Base-by-base conservation (phyloP, 257 asterid species). In the Plantago elongata region DNA sequence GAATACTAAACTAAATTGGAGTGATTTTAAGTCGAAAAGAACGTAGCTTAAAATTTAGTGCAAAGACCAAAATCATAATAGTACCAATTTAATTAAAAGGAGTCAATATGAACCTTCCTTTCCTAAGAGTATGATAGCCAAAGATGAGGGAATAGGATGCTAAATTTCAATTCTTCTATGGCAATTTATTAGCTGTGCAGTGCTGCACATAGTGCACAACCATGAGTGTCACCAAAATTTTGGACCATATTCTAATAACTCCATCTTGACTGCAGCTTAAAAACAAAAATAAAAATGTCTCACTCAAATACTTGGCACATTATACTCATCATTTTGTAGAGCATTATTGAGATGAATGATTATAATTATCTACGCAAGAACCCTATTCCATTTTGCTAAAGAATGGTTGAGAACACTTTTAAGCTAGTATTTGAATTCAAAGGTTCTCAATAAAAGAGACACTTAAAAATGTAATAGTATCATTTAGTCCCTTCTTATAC, bases 341-440 rank as follows among this genome's bases (percentile, higher is more conserved):
- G 59, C 59, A 54, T 54, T 54, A 54, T 54, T 14, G 29, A 54
- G 13, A 3, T 13, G 60, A 38, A 55, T 74, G 48, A 62, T 74
- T 59, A 55, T 74, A 62, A 62, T 12, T 54, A 79, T 60, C 55
- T 57, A 75, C 63, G 42, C 9, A 58, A 66, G 94, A 84, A 84
- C 81, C 86, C 9, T 78, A 82, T 84, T 80, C 94, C 52, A 40
- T 69, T 63, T 66, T 69, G 62, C 62, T 54, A 69, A 81, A 79
- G 76, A 71, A 66, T 72, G 92, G 95, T 74, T 66, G 95, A 84
- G 77, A 82, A 63, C 74, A 72, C 67, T 29, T 34, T 68, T 55
- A 63, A 68, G 17, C 63, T 68, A 70, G 59, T 66, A 73, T 75
- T 64, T 51, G 44, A 38, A 72, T 71, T 77, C 79, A 85, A 78